Percentiles rank a stretch among this genome's conserved stretches.
phyloP scores from a whole-genome alignment of 768 basidiomycete species.

The Boletellus sp. region DNA sequence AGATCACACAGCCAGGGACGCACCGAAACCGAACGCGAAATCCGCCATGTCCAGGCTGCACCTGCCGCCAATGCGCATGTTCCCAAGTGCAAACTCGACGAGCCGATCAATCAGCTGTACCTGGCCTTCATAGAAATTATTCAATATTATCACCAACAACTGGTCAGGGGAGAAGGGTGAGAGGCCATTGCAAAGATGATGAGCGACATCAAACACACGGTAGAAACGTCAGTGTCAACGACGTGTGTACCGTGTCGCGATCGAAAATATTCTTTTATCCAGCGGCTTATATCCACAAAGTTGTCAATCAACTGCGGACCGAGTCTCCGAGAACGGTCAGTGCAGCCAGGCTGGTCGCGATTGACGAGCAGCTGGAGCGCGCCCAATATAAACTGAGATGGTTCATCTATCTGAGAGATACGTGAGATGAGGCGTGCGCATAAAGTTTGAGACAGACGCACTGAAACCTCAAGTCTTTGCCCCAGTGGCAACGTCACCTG shows the following conservation, averaged over 20 bases:
- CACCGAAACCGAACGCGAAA: slow-evolving; percentile 31
- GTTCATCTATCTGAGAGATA: slow-evolving; percentile 21
- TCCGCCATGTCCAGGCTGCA: slow-evolving; percentile 17
- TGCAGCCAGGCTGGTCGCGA: slow-evolving; percentile 13
- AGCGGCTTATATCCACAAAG: slow-evolving; percentile 26
- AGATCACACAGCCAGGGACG: slow-evolving; percentile 1
- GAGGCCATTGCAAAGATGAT: not conserved
- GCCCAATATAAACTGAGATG: slow-evolving; percentile 23
- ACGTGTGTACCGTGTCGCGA: slow-evolving; percentile 11
- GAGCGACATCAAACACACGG: slow-evolving; percentile 13
- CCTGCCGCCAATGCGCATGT: slow-evolving; percentile 22
- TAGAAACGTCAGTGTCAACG: slow-evolving; percentile 16
- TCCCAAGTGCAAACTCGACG: slow-evolving; percentile 20
- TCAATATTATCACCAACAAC: slow-evolving; percentile 29
- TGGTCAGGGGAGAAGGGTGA: slow-evolving; percentile 2
- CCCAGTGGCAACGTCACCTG: slow-evolving; percentile 26
- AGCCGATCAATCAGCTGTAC: slow-evolving; percentile 27
- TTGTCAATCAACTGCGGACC: slow-evolving; percentile 32
- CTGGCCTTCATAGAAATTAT: slow-evolving; percentile 30
- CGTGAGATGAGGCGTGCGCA: not conserved
- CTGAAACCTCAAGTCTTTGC: slow-evolving; percentile 22
- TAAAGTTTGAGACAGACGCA: not conserved
- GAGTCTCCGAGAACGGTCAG: slow-evolving; percentile 18
- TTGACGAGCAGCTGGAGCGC: slow-evolving; percentile 28
- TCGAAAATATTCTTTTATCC: slow-evolving; percentile 29